These are phyloP conservation scores for Sordariomycetes sp. DNA, from an alignment of 2,329 filamentous ascomycete genomes.

Conservation along the genomic window DNA sequence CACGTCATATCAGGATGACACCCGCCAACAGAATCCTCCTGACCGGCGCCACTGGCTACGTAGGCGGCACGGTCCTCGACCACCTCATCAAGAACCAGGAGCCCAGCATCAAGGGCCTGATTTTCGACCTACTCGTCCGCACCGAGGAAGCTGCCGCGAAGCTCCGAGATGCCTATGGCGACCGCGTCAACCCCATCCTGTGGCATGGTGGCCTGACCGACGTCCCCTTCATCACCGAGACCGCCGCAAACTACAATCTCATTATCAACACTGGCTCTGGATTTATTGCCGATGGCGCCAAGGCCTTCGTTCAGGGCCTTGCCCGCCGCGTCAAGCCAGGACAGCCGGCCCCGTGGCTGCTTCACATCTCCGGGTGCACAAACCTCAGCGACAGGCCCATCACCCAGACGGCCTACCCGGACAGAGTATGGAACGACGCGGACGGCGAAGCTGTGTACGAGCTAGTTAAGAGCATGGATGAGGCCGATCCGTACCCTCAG, in stretches of 20 bases:
- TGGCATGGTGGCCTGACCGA: constrained; percentile 7
- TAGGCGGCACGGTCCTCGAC: constrained; percentile 8
- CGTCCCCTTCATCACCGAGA: constrained; percentile 5
- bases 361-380: constrained; percentile 8
- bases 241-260: constrained; percentile 7
- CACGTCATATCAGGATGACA: background rate
- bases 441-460: constrained; percentile 7
- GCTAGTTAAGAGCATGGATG: constrained; percentile 6
- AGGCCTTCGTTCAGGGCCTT: constrained; percentile 6
- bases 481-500: constrained; percentile 4
- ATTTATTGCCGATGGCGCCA: constrained; percentile 6
- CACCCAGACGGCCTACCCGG: constrained; percentile 4
- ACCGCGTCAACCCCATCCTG: constrained; percentile 7
- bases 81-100: constrained; percentile 7
- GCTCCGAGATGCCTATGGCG: constrained; percentile 7
- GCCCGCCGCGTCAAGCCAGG: background rate
- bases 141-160: constrained; percentile 5
- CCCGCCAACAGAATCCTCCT: constrained; percentile 6
- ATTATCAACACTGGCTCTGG: constrained; percentile 8
- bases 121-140: constrained; percentile 7
- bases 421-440: constrained; percentile 7
- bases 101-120: constrained; percentile 3
- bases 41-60: constrained; percentile 9
- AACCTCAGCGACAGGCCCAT: constrained; percentile 7
- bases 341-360: constrained; percentile 5